Evolutionary conservation across 1,139 yeast species (phyloP).

Genomic region (Yamadazyma dushanensis): DNA sequence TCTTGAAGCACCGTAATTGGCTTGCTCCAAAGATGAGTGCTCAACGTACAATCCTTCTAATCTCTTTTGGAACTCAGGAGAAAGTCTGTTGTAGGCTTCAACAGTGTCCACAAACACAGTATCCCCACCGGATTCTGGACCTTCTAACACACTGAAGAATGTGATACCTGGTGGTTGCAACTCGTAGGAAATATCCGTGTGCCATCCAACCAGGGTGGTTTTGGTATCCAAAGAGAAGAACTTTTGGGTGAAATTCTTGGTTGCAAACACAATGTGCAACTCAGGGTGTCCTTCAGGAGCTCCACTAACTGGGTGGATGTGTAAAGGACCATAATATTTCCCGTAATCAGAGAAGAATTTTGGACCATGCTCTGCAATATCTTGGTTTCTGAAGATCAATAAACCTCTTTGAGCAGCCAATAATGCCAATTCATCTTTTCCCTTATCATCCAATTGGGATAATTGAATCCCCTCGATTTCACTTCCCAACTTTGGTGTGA

Average conservation of each 20-base stretch:
- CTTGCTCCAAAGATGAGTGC: constrained; percentile 69
- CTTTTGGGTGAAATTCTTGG: constrained; percentile 31
- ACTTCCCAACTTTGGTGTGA: constrained; percentile 69
- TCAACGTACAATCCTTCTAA: constrained; percentile 58
- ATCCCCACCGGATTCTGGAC: constrained; percentile 71
- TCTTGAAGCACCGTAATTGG: constrained; percentile 44
- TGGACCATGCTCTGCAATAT: constrained; percentile 59
- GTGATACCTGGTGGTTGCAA: constrained; percentile 70
- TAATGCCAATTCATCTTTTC: constrained; percentile 64
- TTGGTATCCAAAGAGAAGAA: constrained; percentile 24
- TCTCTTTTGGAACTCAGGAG: constrained; percentile 58
- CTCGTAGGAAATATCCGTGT: constrained; percentile 71
- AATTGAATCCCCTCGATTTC: constrained; percentile 62
- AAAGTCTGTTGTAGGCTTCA: constrained; percentile 68
- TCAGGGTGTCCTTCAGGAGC: constrained; percentile 61
- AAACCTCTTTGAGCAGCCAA: constrained; percentile 68
- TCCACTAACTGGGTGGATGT: constrained; percentile 74
- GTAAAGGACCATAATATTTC: constrained; percentile 64
- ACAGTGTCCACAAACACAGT: constrained; percentile 66
- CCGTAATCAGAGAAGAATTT: constrained; percentile 55
- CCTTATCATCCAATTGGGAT: constrained; percentile 49
- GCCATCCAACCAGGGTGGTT: constrained; percentile 50
- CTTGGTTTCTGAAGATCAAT: constrained; percentile 66
- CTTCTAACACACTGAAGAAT: constrained; percentile 57
- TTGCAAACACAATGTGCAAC: constrained; percentile 60